Base-by-base conservation (phyloP, 192 early-diverging fungal genomes). In the Rhizophagus prolifer region DNA sequence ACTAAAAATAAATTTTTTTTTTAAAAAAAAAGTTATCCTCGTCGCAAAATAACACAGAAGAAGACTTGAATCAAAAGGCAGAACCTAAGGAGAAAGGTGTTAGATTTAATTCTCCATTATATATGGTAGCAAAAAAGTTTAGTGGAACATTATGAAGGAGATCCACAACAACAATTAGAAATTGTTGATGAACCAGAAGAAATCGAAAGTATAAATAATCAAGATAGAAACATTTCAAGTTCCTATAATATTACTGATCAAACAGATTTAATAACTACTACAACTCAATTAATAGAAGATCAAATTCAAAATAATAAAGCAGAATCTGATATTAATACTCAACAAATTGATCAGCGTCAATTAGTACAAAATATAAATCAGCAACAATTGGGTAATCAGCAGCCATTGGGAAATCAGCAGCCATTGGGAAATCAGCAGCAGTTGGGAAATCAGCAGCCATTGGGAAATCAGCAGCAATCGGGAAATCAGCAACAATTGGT, bases 81-180 rank as follows among this genome's bases (percentile, higher is more conserved):
- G n/a, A n/a, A 63, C 30, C 25, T 59, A 63, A n/a, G 19, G 7
- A 76, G 26, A 47, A 74, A 70, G 41, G 30, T 21, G 62, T 79
- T 10, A 74, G 1, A 8, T 69, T 70, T 31, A 77, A 65, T 13
- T 63, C 74, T 50, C 44, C 79, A 31, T 16, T 28, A 68, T 69
- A 61, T 79, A 7, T 23, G 70, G 75, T 78, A 9, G 81, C 83
- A 38, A 80, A 78, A 7, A 50, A 50, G 19, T 21, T 85, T 84
- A 19, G 78, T 81, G 26, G 86, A 84, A 0, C 79, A 85, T 1
- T 83, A 85, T 14, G 81, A 84, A 2, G 78, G 82, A 12, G 86
- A 86, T 3, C 78, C 81, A 36, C 36, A 36, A 36, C 36, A 36
- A 6, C 78, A 82, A 10, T 80, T 85, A 7, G 82, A 61, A 47